Evolutionary conservation across 1,284 basidiomycete genomes (phyloP), one percentile per base, ranked within the genome.

Genomic region (Boletus sp.): DNA sequence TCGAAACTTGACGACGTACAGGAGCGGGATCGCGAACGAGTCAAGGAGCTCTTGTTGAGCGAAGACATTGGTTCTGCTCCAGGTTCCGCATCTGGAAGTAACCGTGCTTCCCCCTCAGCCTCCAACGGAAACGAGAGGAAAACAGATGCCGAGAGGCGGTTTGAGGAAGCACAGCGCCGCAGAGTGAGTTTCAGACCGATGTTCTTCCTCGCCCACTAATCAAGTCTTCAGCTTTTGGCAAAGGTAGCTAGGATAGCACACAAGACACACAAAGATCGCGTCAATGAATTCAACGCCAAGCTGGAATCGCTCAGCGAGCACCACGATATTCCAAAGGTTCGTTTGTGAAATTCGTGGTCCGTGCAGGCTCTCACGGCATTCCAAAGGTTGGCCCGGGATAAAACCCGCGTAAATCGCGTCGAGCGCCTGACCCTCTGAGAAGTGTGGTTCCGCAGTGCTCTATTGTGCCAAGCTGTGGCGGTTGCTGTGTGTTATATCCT

Each of bases 241-340:
- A 85, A 85, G 65, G 92, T 96, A 27, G 82, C 84, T 35, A 93
- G 88, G 74, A 74, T 92, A 67, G 96, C 96, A 0, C 80, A 80
- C 65, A 91, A 89, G 76, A 94, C 92, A 11, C 96, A 99, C 77
- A 98, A 98, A 76, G 96, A 99, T 61, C 88, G 95, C 51, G 95
- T 99, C 24, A 86, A 86, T 60, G 92, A 95, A 69, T 93, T 95
- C 70, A 99, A 99, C 73, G 72, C 83, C 35, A 92, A 97, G 71
- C 80, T 99, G 8, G 95, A 96, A 72, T 79, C 84, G 52, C 83
- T 97, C 59, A 91, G 89, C 70, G 93, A 96, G 77, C 94, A 96
- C 79, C 91, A 96, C 72, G 93, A 96, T 72, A 94, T 96, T 65
- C 93, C 93, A 43, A 94, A 94, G 80, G 92, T 89, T 69, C 62